Base-by-base conservation (phyloP, 371 early-diverging fungal genomes). In the Cokeromyces recurvatus region DNA sequence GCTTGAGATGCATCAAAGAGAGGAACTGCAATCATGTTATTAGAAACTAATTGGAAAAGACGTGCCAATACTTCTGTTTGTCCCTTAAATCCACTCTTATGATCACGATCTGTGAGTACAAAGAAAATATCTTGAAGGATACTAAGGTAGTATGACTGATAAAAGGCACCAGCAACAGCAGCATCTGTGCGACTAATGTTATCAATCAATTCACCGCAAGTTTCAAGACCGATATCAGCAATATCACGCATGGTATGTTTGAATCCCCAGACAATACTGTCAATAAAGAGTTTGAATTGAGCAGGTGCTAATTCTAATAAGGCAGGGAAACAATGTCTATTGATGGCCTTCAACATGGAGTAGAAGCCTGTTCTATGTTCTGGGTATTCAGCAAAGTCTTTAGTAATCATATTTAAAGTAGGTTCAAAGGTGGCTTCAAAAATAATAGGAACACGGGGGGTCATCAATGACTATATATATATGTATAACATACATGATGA, bases 231-330 rank as follows among this genome's bases (percentile, higher is more conserved):
- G 35, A 84, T 70, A 47, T 98, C 98, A 41, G 94, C 88, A 66
- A 98, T 94, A 61, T 98, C 98, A 52, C 96, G 84, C 89, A 92
- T 89, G 1, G 96, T 94, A 68, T 98, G 99, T 77, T 97, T 98
- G 78, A 97, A 92, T n/a, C 87, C 95, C 97, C 97, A 97, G 17
- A 96, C 90, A 46, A 97, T 82, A 53, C 91, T 87, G 75, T 95
- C 92, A 45, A 90, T 76, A 60, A 95, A 75, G 20, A 95, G 78
- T 54, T 91, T 90, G 74, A 97, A 93, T 64, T 89, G 88, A 14
- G 80, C 79, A 25, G 89, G 74, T 3, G 91, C 87, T 32, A 97
- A 74, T 46, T 74, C 79, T 49, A 96, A 59, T 32, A 95, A 69
- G 2, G 95, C 95, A 53, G 72, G 79, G 80, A 98, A 98, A 69